Evolutionary conservation across 768 basidiomycete species (phyloP).

Genomic region (Daedaleopsis sinensis): DNA sequence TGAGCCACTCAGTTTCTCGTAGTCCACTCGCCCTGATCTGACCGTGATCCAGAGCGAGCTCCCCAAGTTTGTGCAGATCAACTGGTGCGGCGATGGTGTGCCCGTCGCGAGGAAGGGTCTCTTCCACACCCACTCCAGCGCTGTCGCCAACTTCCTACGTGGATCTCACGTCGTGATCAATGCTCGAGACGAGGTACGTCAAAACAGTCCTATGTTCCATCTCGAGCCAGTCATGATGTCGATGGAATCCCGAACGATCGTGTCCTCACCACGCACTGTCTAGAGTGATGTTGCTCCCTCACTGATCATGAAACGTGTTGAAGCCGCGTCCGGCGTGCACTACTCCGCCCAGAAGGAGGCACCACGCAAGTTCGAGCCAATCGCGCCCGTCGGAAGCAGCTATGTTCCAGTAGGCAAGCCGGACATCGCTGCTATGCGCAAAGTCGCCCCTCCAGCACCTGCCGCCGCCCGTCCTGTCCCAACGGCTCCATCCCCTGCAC

Average conservation of each 20-base stretch:
- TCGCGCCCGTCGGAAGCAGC: conserved; percentile 77
- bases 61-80: conserved; percentile 92
- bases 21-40: neutral
- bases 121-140: conserved; percentile 84
- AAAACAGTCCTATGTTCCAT: conserved; percentile 1
- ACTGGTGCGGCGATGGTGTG: conserved; percentile 98
- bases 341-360: conserved; percentile 84
- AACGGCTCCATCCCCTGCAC: conserved; percentile 32
- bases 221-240: too few relatives aligned
- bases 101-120: conserved; percentile 91
- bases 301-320: conserved; percentile 84
- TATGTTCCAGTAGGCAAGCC: conserved; percentile 77
- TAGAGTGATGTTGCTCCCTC: conserved; percentile 81
- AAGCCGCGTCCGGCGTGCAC: conserved; percentile 86
- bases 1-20: conserved; percentile 37
- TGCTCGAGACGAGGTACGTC: conserved; percentile 80
- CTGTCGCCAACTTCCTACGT: conserved; percentile 79
- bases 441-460: conserved; percentile 18
- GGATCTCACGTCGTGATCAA: conserved; percentile 86
- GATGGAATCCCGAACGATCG: too few relatives aligned
- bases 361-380: conserved; percentile 74
- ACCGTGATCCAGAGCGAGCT: conserved; percentile 62
- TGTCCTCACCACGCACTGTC: neutral
- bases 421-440: conserved; percentile 63
- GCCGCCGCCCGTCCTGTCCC: conserved; percentile 52